phyloP scores from a whole-genome alignment of 306 rosid genomes.

The Vigna mungo region DNA sequence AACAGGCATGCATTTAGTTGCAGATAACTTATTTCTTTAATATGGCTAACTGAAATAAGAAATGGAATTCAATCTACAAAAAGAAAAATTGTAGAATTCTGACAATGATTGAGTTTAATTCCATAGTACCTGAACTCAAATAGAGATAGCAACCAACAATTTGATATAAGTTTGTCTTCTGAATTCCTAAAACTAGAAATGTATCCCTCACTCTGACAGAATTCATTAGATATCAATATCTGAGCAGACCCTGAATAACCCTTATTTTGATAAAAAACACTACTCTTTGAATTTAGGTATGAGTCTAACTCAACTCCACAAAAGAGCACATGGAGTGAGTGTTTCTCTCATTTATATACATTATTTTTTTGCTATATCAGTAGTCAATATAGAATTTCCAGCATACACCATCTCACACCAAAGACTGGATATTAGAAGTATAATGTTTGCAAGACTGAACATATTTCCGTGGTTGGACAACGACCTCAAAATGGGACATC shows the following conservation, averaged over 20 bases:
- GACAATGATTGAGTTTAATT: background rate
- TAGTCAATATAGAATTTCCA: background rate
- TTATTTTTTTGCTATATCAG: no score
- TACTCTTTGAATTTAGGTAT: background rate
- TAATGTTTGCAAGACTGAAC: background rate
- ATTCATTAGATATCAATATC: background rate
- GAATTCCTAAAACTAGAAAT: background rate
- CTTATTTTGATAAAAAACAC: background rate
- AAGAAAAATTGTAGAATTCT: conserved; percentile 23
- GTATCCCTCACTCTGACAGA: background rate
- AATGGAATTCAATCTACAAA: conserved; percentile 1
- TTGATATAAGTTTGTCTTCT: background rate
- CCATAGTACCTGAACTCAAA: background rate
- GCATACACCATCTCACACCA: background rate
- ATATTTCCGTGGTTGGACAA: background rate
- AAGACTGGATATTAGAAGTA: background rate
- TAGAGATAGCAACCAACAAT: conserved; percentile 7
- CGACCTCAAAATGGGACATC: background rate
- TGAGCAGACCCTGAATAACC: background rate
- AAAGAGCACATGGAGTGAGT: background rate
- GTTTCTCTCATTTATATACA: background rate
- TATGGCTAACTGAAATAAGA: background rate
- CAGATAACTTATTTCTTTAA: conserved; percentile 20
- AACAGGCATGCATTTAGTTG: background rate
- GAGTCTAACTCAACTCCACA: background rate